Evolutionary conservation across 2,329 filamentous ascomycete genomes (phyloP).

Genomic region (Aspergillus sp.): DNA sequence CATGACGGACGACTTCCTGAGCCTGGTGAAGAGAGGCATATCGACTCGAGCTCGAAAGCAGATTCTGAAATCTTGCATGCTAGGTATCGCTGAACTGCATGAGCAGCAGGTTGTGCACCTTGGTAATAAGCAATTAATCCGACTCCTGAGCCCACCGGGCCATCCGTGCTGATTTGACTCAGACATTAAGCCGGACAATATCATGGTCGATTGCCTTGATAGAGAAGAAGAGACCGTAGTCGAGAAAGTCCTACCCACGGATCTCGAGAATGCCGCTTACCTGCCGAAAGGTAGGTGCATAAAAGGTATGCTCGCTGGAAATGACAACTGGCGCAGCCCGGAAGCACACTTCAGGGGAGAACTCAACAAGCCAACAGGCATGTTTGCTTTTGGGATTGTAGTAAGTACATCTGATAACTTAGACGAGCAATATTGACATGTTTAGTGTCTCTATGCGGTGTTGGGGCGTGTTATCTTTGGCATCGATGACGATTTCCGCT

Average conservation of each 20-base stretch:
- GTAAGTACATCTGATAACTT: constrained; percentile 18
- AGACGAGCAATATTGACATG: constrained; percentile 7
- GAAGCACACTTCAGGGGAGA: constrained; percentile 31
- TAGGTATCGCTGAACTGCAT: constrained; percentile 39
- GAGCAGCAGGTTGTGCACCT: constrained; percentile 35
- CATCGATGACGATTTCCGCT: constrained; percentile 36
- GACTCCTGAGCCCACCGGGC: background rate
- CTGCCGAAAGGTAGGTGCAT: constrained; percentile 34
- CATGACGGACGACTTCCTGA: constrained; percentile 46
- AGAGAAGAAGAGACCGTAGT: constrained; percentile 18
- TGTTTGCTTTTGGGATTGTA: constrained; percentile 37
- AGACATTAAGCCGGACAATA: constrained; percentile 44
- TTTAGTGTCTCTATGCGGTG: constrained; percentile 51
- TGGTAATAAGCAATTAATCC: constrained; percentile 19
- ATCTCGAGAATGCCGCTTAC: constrained; percentile 39
- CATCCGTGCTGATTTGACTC: constrained; percentile 5
- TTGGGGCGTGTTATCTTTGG: constrained; percentile 47
- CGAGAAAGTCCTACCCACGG: constrained; percentile 29
- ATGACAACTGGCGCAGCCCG: constrained; percentile 39
- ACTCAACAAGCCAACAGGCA: constrained; percentile 38
- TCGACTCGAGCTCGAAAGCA: constrained; percentile 42
- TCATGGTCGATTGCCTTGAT: constrained; percentile 36
- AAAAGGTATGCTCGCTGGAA: constrained; percentile 30
- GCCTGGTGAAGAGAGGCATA: constrained; percentile 46
- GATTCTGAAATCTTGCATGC: constrained; percentile 48